phyloP scores from a whole-genome alignment of 257 asterid species.

The Solanum paucissectum region DNA sequence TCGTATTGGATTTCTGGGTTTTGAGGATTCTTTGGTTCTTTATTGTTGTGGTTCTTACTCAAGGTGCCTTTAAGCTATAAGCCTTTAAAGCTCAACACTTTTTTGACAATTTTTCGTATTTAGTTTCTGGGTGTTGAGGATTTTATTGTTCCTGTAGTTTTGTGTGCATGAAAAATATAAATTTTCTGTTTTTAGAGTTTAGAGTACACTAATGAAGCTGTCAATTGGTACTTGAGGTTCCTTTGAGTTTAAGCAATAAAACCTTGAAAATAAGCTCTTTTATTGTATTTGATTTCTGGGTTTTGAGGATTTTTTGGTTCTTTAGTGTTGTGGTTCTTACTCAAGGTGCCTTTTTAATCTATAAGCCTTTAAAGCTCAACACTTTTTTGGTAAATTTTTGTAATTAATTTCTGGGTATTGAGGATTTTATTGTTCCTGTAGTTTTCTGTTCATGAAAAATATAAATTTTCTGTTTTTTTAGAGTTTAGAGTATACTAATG shows the following conservation, averaged over 20 bases:
- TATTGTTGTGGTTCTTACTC: not conserved
- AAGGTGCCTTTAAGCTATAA: not conserved
- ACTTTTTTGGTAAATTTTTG: not conserved
- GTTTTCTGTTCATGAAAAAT: not conserved
- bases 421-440: not conserved
- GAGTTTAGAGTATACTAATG: not conserved
- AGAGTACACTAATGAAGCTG: not conserved
- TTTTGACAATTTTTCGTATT: not conserved
- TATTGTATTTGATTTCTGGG: not conserved
- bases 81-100: not conserved
- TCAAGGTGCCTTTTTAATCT: constrained; percentile 20
- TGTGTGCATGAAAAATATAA: not conserved
- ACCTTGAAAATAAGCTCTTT: not conserved
- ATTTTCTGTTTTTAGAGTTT: not conserved
- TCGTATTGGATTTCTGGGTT: not conserved
- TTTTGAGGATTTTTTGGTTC: not conserved
- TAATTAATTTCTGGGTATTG: not conserved
- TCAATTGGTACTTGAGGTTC: not conserved
- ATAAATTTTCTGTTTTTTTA: not conserved
- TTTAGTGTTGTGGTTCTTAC: constrained; percentile 20
- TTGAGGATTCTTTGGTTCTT: not conserved
- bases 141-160: not conserved
- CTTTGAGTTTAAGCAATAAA: not conserved
- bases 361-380: not conserved
- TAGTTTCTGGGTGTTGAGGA: not conserved